These are phyloP conservation scores for Kazachstania viticola DNA, from an alignment of 805 yeast species.

Conservation along the genomic window DNA sequence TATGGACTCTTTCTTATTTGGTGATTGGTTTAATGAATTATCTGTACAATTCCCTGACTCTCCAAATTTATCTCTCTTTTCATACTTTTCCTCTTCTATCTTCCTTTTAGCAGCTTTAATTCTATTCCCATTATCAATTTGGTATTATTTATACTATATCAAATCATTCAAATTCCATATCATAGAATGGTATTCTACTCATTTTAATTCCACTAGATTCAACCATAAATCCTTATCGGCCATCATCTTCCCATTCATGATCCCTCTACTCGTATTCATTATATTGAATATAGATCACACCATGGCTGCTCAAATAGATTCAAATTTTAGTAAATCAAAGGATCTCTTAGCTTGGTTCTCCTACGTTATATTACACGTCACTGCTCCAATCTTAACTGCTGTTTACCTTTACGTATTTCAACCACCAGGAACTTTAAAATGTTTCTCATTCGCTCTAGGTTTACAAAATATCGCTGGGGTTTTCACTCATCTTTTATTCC, in stretches of 20 bases:
- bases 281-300: slow-evolving; percentile 35
- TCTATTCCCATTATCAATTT: slow-evolving; percentile 14
- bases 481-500: slow-evolving; percentile 47
- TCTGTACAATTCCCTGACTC: slow-evolving; percentile 8
- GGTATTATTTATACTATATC: slow-evolving; percentile 20
- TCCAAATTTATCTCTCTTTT: slow-evolving; percentile 4
- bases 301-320: slow-evolving; percentile 28
- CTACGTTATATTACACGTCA: slow-evolving; percentile 50
- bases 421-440: slow-evolving; percentile 47
- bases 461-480: slow-evolving; percentile 50
- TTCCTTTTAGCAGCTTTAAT: slow-evolving; percentile 9
- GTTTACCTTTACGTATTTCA: slow-evolving; percentile 56
- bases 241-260: slow-evolving; percentile 25
- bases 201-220: slow-evolving; percentile 6
- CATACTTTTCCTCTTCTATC: slow-evolving; percentile 8
- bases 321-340: slow-evolving; percentile 31
- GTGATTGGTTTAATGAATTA: slow-evolving; percentile 24
- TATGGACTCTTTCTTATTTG: slow-evolving; percentile 19
- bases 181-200: slow-evolving; percentile 17
- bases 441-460: slow-evolving; percentile 46
- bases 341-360: slow-evolving; percentile 52
- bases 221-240: slow-evolving; percentile 13
- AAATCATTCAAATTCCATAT: slow-evolving; percentile 12
- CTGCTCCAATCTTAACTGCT: slow-evolving; percentile 49
- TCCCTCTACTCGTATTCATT: slow-evolving; percentile 31